Evolutionary conservation across 2,329 filamentous ascomycete genomes (phyloP), one percentile per base, ranked within the genome.

Genomic region (Botrytis elliptica): DNA sequence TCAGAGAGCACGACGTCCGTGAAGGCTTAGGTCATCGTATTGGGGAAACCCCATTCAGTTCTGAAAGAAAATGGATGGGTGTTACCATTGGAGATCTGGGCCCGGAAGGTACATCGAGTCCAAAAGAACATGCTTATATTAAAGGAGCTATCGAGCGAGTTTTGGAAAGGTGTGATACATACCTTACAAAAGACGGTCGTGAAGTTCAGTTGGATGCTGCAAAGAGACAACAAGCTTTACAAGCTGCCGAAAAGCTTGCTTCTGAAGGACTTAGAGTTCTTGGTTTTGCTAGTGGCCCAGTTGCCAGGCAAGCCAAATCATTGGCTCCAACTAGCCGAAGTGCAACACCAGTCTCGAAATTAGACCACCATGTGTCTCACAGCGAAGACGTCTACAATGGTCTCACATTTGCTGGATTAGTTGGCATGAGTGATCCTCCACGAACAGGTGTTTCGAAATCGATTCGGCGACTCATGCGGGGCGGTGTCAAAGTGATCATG

Each of bases 11-110:
- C 77, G 96, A 99, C 83, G 90, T 97, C 64, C 91, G 97, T 75
- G 92, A 96, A 65, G 91, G 93, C 16, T 89, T 97, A 71, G 94
- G 94, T n/a, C 87, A 88, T 46, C 92, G 95, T 67, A 89, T 92
- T 46, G 90, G 90, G 62, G 96, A 99, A 82, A 95, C 93, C 0
- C 95, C 96, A 0, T 99, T 99, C 83, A 98, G 95, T 81, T 99
- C 96, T 1, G 94, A 97, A 81, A 89, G 95, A 73, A 99, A 99
- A 83, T 99, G 95, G 95, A 99, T 99, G 97, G 97, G 97, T 49
- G 95, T 98, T 42, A 92, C 94, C 2, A 93, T 98, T 77, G 90
- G 90, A 44, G 84, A 83, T 75, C 75, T 75, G 42, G 76, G 74
- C 33, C 75, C 76, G 10, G 80, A 81, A 60, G 81, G 75, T 25